Evolutionary conservation across 148 eudicot species (phyloP).

Genomic region (Gaultheria prostrata): DNA sequence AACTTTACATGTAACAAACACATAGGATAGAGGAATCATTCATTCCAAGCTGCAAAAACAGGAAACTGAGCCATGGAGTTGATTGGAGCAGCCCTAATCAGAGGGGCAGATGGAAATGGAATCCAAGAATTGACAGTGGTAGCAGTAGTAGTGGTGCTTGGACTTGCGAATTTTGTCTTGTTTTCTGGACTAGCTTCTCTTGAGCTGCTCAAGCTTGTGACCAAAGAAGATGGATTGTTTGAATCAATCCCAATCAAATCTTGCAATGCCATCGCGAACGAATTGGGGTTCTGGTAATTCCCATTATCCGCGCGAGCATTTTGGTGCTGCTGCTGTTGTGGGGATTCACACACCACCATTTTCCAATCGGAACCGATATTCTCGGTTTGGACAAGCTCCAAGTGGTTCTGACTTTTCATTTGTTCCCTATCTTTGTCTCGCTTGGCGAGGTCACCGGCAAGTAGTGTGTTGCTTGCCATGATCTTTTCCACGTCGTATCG

Average conservation of each 20-base stretch:
- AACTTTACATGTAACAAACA: constrained; percentile 15
- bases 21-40: constrained; percentile 29
- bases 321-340: neutral
- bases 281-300: constrained; percentile 19
- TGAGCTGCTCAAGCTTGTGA: constrained; percentile 69
- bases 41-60: constrained; percentile 66
- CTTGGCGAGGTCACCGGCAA: constrained; percentile 66
- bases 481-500: constrained; percentile 74
- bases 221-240: constrained; percentile 52
- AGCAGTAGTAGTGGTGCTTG: neutral
- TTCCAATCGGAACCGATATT: constrained; percentile 35
- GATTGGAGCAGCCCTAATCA: constrained; percentile 22
- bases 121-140: constrained; percentile 3
- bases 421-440: constrained; percentile 32
- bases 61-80: constrained; percentile 59
- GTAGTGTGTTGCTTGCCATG: constrained; percentile 60
- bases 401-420: neutral
- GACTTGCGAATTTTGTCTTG: neutral
- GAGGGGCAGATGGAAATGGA: constrained; percentile 5
- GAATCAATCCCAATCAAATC: constrained; percentile 37
- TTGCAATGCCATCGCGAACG: constrained; percentile 34
- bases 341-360: constrained; percentile 24
- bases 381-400: neutral
- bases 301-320: neutral
- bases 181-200: constrained; percentile 67